Evolutionary conservation across 2,329 filamentous ascomycete genomes (phyloP), one percentile per base, ranked within the genome.

Genomic region (Trichoderma atrobrunneum): DNA sequence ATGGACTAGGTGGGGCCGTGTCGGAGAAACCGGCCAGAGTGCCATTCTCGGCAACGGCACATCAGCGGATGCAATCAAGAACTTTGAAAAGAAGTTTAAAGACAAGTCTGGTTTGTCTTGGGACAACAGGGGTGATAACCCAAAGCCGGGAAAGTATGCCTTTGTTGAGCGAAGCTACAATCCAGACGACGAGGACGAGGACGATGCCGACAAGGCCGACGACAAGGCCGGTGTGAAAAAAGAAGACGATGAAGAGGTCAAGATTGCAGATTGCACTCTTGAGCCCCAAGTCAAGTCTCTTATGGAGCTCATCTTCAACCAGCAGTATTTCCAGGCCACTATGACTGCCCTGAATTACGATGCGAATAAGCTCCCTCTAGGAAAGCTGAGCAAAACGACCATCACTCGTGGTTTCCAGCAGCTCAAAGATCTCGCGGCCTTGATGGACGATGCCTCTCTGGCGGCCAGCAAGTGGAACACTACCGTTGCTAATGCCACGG

Each of bases 271-370:
- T 72, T 92, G 88, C 79, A 89, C 86, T 3, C 85, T 95, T 2
- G 81, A 86, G 0, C 79, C 82, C 14, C 84, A 89, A 0, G 85
- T 93, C 3, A 90, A 94, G 78, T 82, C 89, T 10, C 83, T 97
- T 24, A 91, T 97, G 86, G 83, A 90, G 73, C 88, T 97, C 74
- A 97, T 97, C 73, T 97, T 97, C 85, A 95, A 97, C 79, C 86
- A 89, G 72, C 79, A 90, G 26, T 91, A 91, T 78, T 94, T 97
- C 80, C 84, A 88, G 26, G 86, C 86, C 24, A 88, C 89, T 43
- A 92, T 93, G 90, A 79, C 81, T 1, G 84, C 87, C 1, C 84
- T 93, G 75, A 92, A 92, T 75, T 94, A 94, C 76, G 91, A 94
- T 75, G 85, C 87, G 11, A 85, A 91, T 74, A 97, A 97, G 80